A percentile compares a stretch with the other conserved stretches of the same genome.
Conservation (phyloP, 805 yeast genomes). For the Candida montana region DNA sequence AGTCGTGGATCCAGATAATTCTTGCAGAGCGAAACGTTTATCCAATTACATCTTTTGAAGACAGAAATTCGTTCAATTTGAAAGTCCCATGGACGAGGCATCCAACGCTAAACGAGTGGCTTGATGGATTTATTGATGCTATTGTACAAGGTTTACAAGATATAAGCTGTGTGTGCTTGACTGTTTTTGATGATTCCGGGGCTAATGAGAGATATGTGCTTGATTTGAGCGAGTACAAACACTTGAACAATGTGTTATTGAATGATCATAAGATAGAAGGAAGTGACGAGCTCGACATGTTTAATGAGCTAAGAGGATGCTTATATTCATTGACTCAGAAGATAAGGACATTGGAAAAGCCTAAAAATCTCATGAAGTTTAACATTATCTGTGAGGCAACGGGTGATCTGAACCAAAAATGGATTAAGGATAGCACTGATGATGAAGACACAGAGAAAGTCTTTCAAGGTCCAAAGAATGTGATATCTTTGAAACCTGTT, state of each 20-base stretch:
- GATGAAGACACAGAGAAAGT: constrained; percentile 6
- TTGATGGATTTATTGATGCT: constrained; percentile 4
- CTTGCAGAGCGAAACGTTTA: constrained; percentile 33
- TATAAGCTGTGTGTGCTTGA: constrained; percentile 24
- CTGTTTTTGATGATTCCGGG: constrained; percentile 28
- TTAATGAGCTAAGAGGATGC: constrained; percentile 18
- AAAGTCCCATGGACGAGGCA: constrained; percentile 41
- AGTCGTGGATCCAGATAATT: constrained; percentile 32
- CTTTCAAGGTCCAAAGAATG: constrained; percentile 9
- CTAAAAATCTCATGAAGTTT: constrained; percentile 4
- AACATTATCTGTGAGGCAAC: constrained; percentile 14
- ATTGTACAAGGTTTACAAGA: constrained; percentile 1
- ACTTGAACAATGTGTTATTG: constrained; percentile 5
- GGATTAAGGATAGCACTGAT: constrained; percentile 19
- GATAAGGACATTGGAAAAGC: constrained; percentile 6
- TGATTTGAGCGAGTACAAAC: constrained; percentile 28
- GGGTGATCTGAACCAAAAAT: constrained; percentile 8
- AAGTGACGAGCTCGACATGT: constrained; percentile 6
- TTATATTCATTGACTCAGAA: constrained; percentile 15
- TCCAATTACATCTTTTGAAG: constrained; percentile 30
- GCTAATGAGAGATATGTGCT: constrained; percentile 37
- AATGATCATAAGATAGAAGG: constrained; percentile 6
- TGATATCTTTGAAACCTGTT: constrained; percentile 4
- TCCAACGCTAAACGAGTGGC: constrained; percentile 29
- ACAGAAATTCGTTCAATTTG: constrained; percentile 37